Conservation (phyloP, 495 filamentous ascomycete genomes). For the Aspergillus haitiensis region DNA sequence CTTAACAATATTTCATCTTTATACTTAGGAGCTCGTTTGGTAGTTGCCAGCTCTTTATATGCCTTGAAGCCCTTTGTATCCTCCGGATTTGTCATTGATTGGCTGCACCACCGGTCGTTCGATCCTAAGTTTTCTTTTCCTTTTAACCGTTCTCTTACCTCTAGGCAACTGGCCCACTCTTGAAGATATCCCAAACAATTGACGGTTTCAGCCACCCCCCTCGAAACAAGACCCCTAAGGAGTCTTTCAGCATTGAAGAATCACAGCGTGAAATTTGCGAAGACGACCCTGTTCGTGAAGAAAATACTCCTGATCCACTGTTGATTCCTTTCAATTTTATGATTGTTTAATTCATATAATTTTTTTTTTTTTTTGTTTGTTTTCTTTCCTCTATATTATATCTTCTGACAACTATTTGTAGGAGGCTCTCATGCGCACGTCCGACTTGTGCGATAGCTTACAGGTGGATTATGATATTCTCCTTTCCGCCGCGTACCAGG, state of each 20-base stretch:
- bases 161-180: conserved; percentile 32
- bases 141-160: conserved; percentile 19
- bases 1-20: not conserved
- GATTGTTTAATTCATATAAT: too few relatives aligned
- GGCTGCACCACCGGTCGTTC: not conserved
- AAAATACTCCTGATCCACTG: not conserved
- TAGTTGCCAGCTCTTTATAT: conserved; percentile 5
- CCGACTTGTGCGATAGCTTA: conserved; percentile 28
- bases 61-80: not conserved
- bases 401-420: conserved; percentile 33
- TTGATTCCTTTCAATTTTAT: not conserved
- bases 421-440: conserved; percentile 44
- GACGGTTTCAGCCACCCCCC: conserved; percentile 6
- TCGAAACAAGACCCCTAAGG: conserved; percentile 7
- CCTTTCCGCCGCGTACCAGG: conserved; percentile 50
- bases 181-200: conserved; percentile 40
- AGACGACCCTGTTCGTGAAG: conserved; percentile 40
- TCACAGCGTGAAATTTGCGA: conserved; percentile 28
- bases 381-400: conserved; percentile 7
- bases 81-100: conserved; percentile 4
- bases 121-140: conserved; percentile 17
- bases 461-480: conserved; percentile 57
- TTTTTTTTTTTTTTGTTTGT: conserved; percentile 4
- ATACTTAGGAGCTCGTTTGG: too few relatives aligned
- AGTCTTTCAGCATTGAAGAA: conserved; percentile 21